Evolutionary conservation across 345 rosid species (phyloP), one percentile per base, ranked within the genome.

Genomic region (Nephelium lappaceum): DNA sequence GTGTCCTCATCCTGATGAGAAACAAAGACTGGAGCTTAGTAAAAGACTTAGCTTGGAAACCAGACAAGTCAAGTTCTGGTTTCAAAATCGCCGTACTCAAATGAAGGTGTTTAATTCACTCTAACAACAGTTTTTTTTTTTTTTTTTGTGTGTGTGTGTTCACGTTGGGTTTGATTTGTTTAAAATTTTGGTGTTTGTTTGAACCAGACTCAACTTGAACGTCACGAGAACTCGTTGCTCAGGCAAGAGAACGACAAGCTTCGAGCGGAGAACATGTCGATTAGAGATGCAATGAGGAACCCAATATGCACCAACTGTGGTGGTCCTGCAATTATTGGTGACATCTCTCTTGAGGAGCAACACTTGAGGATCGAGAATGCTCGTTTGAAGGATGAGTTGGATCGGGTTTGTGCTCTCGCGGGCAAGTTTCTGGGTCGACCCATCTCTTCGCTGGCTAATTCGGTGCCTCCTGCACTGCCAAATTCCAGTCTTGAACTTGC

Each of bases 1-100:
- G 88, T 93, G 95, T 73, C 97, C 97, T 49, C 98, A 94, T 86
- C 98, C 98, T 45, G 98, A 94, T 64, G 98, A 94, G 93, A 94
- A 94, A 78, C 98, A 94, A 81, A 74, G 98, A 77, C 55, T 90
- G 73, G 97, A 94, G 73, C 96, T 94, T 4, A 91, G 97, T 77
- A 91, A 53, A 47, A 81, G 97, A 78, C 98, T 94, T 82, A 84
- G 88, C 80, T 80, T 94, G 79, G 98, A 94, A 81, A 90, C 98
- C 19, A 88, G 97, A 81, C 98, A 94, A 80, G 97, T 94, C 81
- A 94, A 94, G 91, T 94, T 94, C 86, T 94, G 98, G 98, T 94
- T 94, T 81, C 98, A 94, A 72, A 94, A 94, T 83, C 96, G 98
- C n/a, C 89, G 98, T 0, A 94, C 98, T 77, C 98, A 94, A 63